phyloP scores from a whole-genome alignment of 176 grass and related monocot species.

The Carex parvula region DNA sequence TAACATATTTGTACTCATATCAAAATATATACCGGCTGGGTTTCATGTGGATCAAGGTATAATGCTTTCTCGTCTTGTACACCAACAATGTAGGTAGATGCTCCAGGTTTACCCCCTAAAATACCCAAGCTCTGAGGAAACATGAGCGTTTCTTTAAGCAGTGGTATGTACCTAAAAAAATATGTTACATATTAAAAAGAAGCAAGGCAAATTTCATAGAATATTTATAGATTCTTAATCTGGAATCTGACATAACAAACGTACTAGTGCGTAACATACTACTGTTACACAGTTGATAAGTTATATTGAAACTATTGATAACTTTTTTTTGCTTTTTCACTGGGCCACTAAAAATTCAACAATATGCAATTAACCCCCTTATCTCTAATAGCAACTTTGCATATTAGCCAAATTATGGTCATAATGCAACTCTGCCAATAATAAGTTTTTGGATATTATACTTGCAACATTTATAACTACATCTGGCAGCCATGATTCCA shows the following conservation, averaged over 20 bases:
- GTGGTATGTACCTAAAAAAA: slow-evolving; percentile 75
- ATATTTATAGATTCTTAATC: slow-evolving; percentile 15
- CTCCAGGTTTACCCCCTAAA: slow-evolving; percentile 93
- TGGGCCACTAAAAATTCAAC: neutral
- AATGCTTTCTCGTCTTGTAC: slow-evolving; percentile 86
- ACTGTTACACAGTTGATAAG: neutral
- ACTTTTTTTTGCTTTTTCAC: neutral
- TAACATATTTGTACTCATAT: neutral
- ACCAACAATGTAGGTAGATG: slow-evolving; percentile 94
- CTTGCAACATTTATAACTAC: neutral
- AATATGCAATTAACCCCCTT: neutral
- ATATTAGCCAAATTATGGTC: neutral
- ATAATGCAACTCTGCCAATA: neutral
- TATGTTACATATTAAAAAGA: slow-evolving; percentile 5
- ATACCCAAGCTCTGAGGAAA: slow-evolving; percentile 98
- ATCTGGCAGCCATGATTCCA: neutral
- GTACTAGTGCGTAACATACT: neutral
- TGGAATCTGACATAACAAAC: slow-evolving; percentile 23
- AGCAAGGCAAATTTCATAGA: neutral
- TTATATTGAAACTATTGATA: neutral
- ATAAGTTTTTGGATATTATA: neutral
- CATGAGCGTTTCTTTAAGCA: slow-evolving; percentile 84
- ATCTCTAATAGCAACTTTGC: neutral
- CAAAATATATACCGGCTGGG: slow-evolving; percentile 54
- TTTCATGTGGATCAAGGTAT: slow-evolving; percentile 93